Conservation (phyloP, 2,329 filamentous ascomycete genomes). For the Penicillium thymicola region DNA sequence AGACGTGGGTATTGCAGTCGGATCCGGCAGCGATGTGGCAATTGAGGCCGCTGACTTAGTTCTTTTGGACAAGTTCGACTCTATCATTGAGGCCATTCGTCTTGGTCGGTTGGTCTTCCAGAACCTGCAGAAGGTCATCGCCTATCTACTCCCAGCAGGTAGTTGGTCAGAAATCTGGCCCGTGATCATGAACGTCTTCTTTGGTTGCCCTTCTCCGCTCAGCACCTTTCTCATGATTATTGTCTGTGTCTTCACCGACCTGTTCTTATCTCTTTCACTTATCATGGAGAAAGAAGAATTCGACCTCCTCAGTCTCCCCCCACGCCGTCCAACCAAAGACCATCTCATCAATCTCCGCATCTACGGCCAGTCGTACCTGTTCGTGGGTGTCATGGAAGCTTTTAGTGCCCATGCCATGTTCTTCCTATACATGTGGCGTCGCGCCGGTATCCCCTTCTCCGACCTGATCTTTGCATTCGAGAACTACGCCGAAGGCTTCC, state of each 20-base stretch:
- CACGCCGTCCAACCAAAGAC: slow-evolving; percentile 50
- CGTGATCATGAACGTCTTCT: slow-evolving; percentile 55
- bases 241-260: slow-evolving; percentile 56
- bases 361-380: slow-evolving; percentile 53
- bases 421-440: slow-evolving; percentile 52
- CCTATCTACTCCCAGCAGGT: slow-evolving; percentile 51
- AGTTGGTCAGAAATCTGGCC: slow-evolving; percentile 58
- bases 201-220: slow-evolving; percentile 52
- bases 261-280: slow-evolving; percentile 51
- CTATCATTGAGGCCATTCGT: slow-evolving; percentile 34
- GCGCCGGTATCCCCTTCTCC: slow-evolving; percentile 48
- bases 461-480: slow-evolving; percentile 53
- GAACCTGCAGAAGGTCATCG: slow-evolving; percentile 39
- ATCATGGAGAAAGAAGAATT: slow-evolving; percentile 58
- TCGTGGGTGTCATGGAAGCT: slow-evolving; percentile 53
- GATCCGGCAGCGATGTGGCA: slow-evolving; percentile 40
- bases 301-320: slow-evolving; percentile 51
- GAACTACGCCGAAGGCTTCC: slow-evolving; percentile 48
- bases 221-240: slow-evolving; percentile 58
- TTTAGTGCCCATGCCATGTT: slow-evolving; percentile 52
- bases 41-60: slow-evolving; percentile 42
- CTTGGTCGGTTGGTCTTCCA: slow-evolving; percentile 36
- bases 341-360: slow-evolving; percentile 54
- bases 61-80: slow-evolving; percentile 35
- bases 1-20: slow-evolving; percentile 36